Base-by-base conservation (phyloP, 2,329 filamentous ascomycete genomes). In the Gremmenia infestans region DNA sequence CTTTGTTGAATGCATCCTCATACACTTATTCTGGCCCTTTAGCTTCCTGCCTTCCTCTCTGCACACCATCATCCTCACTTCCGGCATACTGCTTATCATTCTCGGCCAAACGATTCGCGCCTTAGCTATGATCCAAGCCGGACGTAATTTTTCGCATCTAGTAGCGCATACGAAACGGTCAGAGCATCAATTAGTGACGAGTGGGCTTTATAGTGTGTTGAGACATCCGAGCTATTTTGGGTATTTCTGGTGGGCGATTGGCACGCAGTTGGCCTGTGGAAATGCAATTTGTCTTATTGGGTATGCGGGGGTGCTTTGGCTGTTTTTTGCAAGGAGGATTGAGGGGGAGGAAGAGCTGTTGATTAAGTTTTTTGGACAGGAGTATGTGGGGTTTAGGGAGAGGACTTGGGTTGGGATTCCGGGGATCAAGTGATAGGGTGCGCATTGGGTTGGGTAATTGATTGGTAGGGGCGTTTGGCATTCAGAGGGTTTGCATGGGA, bases 211-310 rank as follows among this genome's bases (percentile, higher is more conserved):
- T 71, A 75, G 76, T 7, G 71, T 81, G 46, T 75, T 95, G 52
- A 78, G 94, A 23, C 94, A 99, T 72, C 94, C 94, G 12, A 88
- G 88, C 57, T 99, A 99, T 73, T 97, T 97, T 75, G 94, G 93
- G 3, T 99, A 97, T 76, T 99, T 96, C 73, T 97, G 91, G 85
- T 99, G 93, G 93, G 91, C 89, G 0, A 68, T 97, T n/a, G 94
- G 94, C 5, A 96, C 92, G 12, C 94, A 99, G 77, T 69, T 97
- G 45, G 83, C 96, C 53, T 78, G 97, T 61, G 93, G 93, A 17
- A 99, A 99, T 72, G 73, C 81, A 8, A 62, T 96, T 2, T 96
- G 91, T 70, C 83, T 95, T 55, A 63, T 86, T 6, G 88, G 74
- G 2, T 97, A 96, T 75, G 73, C 82, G 0, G 71, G 80, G 7